Evolutionary conservation across 2,329 filamentous ascomycete genomes (phyloP).

Genomic region (Hypoxylon sp.): DNA sequence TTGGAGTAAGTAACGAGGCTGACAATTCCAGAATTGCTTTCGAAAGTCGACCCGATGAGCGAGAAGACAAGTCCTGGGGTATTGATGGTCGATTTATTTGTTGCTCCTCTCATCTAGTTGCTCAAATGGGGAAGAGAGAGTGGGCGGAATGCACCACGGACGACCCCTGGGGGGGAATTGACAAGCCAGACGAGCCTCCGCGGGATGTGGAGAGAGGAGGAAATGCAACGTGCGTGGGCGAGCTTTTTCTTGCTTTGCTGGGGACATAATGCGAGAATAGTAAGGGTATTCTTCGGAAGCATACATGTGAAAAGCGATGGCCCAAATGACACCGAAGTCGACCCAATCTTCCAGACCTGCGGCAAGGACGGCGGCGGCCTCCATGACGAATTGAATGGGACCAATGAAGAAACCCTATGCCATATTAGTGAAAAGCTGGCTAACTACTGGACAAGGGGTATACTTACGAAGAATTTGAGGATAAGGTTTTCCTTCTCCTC

Average conservation of each 20-base stretch:
- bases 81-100: too few relatives aligned
- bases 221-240: background rate
- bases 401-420: conserved; percentile 80
- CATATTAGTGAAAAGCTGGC: conserved; percentile 47
- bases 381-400: conserved; percentile 95
- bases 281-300: background rate
- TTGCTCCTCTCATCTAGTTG: background rate
- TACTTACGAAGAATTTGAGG: conserved; percentile 77
- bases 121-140: background rate
- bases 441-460: background rate
- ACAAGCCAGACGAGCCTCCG: background rate
- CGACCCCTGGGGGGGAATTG: background rate
- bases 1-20: background rate
- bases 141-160: background rate
- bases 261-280: background rate
- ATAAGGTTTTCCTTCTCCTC: conserved; percentile 89
- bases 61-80: too few relatives aligned
- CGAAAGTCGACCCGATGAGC: background rate
- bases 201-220: background rate
- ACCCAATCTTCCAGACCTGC: conserved; percentile 91
- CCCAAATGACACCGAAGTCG: conserved; percentile 94
- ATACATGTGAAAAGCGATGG: background rate
- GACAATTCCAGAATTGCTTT: conserved; percentile 4
- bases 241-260: background rate
- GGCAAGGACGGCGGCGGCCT: conserved; percentile 85